Evolutionary conservation across 73 alveolate genomes (phyloP).

Genomic region (Paramecium octaurelia): DNA sequence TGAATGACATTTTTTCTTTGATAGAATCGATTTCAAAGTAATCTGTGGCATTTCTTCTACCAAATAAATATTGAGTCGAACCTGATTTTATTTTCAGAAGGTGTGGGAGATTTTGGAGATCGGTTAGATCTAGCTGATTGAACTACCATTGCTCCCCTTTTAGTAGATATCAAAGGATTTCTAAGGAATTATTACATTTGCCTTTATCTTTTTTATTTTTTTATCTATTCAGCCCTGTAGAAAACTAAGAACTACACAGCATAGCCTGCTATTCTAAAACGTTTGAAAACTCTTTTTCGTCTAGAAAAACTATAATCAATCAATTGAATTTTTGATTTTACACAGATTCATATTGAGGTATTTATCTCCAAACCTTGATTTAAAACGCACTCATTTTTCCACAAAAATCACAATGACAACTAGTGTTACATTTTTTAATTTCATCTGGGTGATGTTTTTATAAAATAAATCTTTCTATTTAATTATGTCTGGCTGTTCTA

Average conservation of each 20-base stretch:
- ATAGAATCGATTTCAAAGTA: background rate
- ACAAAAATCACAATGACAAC: constrained; percentile 14
- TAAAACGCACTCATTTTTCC: constrained; percentile 15
- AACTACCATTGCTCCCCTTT: background rate
- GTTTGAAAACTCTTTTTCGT: background rate
- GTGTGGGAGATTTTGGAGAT: background rate
- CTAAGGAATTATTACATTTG: background rate
- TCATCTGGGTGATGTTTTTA: background rate
- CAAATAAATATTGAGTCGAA: background rate
- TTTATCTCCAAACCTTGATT: background rate
- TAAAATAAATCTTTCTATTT: background rate
- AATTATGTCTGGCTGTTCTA: background rate
- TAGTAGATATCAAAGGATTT: background rate
- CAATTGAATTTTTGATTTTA: background rate
- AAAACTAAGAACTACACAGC: background rate
- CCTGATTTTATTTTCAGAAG: background rate
- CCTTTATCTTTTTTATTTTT: background rate
- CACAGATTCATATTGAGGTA: background rate
- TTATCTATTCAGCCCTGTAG: background rate
- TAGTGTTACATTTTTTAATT: background rate
- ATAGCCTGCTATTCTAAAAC: background rate
- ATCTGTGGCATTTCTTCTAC: constrained; percentile 23
- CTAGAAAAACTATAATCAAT: constrained; percentile 6
- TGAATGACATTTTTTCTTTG: background rate
- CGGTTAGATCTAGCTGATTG: background rate